Evolutionary conservation across 805 yeast genomes (phyloP), one percentile per base, ranked within the genome.

Genomic region (Zygotorulaspora danielsina): DNA sequence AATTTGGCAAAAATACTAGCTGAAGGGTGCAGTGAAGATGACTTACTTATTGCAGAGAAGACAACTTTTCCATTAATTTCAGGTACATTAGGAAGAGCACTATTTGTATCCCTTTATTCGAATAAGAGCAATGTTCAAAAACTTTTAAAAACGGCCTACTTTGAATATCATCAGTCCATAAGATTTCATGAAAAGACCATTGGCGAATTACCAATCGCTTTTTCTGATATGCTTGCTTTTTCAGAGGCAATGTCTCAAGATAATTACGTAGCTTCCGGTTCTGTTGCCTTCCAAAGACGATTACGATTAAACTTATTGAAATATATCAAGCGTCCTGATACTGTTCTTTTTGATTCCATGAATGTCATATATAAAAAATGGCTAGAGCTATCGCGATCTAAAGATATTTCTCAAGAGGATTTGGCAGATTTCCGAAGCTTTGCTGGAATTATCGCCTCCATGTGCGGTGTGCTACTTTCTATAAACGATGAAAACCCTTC

Each of bases 231-330:
- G 41, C 35, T 55, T 4, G 65, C 58, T 0, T 65, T 77, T 17
- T 70, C 70, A 29, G 46, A 49, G 7, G 65, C 69, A 3, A 64
- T 84, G 32, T 61, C 74, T 2, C 60, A 73, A 5, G 88, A 81
- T 45, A 73, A 69, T 16, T 63, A 65, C 16, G 73, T 79, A 1
- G 74, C 81, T 28, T 46, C 57, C 5, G 89, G 93, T 19, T 71
- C 79, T 15, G 79, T 81, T 19, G 88, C 94, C 0, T 69, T 83
- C 24, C 88, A 84, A 53, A 82, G 83, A 54, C 73, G 78, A 42
- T 61, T 83, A 37, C 70, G 84, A 54, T 72, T 64, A 30, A 65
- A 61, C 36, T 50, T 69, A 13, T 46, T 51, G 37, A 56, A 47
- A 38, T 34, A 44, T 40, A 42, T 55, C 16, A 51, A 37, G 19